These are phyloP conservation scores for Xylariales sp. DNA, from an alignment of 2,329 filamentous ascomycete species.

Conservation along the genomic window DNA sequence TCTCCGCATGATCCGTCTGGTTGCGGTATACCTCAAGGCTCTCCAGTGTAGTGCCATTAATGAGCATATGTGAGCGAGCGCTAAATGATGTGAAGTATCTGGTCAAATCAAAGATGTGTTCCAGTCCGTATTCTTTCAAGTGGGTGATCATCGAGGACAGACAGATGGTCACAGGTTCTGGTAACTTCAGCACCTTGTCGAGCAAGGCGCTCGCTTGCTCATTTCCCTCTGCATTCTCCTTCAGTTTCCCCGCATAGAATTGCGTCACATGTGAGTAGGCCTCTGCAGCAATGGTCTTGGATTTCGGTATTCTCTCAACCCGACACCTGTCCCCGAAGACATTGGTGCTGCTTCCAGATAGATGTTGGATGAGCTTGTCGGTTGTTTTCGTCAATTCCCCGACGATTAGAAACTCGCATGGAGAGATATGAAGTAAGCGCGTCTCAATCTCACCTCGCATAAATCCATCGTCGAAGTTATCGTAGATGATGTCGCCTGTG, in stretches of 20 bases:
- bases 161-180: conserved; percentile 83
- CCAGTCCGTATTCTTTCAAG: conserved; percentile 82
- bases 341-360: conserved; percentile 84
- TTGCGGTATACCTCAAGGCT: conserved; percentile 96
- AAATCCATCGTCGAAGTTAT: conserved; percentile 94
- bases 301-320: conserved; percentile 71
- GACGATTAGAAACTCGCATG: conserved; percentile 91
- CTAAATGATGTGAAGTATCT: conserved; percentile 98
- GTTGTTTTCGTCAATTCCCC: conserved; percentile 86
- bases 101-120: conserved; percentile 93
- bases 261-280: conserved; percentile 84
- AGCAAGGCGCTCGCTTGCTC: conserved; percentile 61
- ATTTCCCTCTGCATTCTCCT: conserved; percentile 51
- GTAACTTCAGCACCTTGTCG: conserved; percentile 79
- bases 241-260: conserved; percentile 87
- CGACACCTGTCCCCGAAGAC: conserved; percentile 88
- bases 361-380: conserved; percentile 84
- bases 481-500: conserved; percentile 93
- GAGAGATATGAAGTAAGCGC: conserved; percentile 87
- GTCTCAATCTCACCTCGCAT: conserved; percentile 97
- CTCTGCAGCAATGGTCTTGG: conserved; percentile 78
- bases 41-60: conserved; percentile 91
- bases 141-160: conserved; percentile 96
- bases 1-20: conserved; percentile 77
- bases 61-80: conserved; percentile 87